Evolutionary conservation across 75 land plant species (phyloP), one percentile per base, ranked within the genome.

Genomic region (Larix kaempferi): DNA sequence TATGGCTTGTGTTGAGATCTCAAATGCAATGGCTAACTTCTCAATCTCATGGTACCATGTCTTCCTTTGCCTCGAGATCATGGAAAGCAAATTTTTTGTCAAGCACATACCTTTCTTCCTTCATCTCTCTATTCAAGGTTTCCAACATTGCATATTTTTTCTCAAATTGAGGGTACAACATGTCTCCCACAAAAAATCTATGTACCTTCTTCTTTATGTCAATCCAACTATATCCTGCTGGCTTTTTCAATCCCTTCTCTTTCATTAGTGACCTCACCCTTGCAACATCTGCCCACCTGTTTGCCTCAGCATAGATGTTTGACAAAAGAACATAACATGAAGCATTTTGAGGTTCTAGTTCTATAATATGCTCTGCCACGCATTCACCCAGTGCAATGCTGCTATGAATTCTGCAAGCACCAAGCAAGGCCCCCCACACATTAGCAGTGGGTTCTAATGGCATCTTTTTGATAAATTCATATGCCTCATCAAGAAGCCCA

Each of bases 371-470:
- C 26, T 64, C 49, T 21, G 71, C 62, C 12, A 57, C 79, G 12
- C 41, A n/a, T 54, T 56, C 60, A 41, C 72, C 90, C 69, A 89
- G 83, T 2, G 80, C 81, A 33, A 84, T 73, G 44, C 77, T 86
- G 10, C 75, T 60, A 71, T 89, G 81, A 15, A 78, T 79, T 15
- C 84, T 80, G 41, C 90, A 89, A 4, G 88, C 85, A 59, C 86
- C 86, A 71, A 89, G 88, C 75, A 89, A 71, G 19, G 88, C 83
- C 35, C 88, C 88, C 90, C 90, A 89, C 2, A 85, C 86, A 66
- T 81, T 84, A 5, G 64, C 86, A 77, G 85, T 27, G 7, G 86
- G 88, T 26, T 84, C 73, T 72, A 82, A 29, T 16, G 87, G 82
- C 87, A 86, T 89, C 0, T 56, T 64, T 69, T 65, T 6, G 11